Evolutionary conservation across 495 filamentous ascomycete genomes (phyloP), one percentile per base, ranked within the genome.

Genomic region (Alectoria sarmentosa): DNA sequence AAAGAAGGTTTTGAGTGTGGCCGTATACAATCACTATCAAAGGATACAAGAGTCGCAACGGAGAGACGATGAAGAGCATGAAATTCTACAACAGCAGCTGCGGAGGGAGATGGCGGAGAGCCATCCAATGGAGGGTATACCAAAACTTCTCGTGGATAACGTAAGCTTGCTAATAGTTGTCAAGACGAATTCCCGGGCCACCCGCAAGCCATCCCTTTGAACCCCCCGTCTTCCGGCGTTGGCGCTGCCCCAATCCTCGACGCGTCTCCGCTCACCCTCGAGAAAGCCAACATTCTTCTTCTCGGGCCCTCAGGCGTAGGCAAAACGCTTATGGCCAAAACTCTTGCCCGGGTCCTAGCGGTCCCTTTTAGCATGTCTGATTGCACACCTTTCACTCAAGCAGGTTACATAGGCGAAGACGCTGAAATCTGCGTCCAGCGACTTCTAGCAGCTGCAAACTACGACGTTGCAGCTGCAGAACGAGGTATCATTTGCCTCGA

Each of bases 1-100:
- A n/a, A 98, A 98, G 82, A 94, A 94, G 73, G 88, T 92, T 32
- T 82, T 97, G 60, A 93, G 90, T 67, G 88, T 92, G 15, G 91
- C 92, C 5, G 89, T 98, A n/a, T 97, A 91, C 75, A 96, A 97
- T 76, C 94, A 98, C 71, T 98, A 96, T 73, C 92, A 96, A 76
- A 82, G 88, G 44, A 83, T 96, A 65, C 86, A 89, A 65, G 89
- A 96, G 69, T 70, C 91, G 30, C 79, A 84, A 60, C 79, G 91
- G 58, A 83, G 88, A 39, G 86, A 95, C 68, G 89, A 94, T 64
- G 88, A 92, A 66, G 85, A 87, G 62, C 87, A 88, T 67, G 86
- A 88, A 71, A 75, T 86, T 48, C 62, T 75, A 34, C 77, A 77
- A 44, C 79, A 83, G 68, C 75, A 77, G 46, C 73, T 78, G 26